These are phyloP conservation scores for Aspergillus fijiensis DNA, from an alignment of 2,329 filamentous ascomycete species.

Conservation along the genomic window DNA sequence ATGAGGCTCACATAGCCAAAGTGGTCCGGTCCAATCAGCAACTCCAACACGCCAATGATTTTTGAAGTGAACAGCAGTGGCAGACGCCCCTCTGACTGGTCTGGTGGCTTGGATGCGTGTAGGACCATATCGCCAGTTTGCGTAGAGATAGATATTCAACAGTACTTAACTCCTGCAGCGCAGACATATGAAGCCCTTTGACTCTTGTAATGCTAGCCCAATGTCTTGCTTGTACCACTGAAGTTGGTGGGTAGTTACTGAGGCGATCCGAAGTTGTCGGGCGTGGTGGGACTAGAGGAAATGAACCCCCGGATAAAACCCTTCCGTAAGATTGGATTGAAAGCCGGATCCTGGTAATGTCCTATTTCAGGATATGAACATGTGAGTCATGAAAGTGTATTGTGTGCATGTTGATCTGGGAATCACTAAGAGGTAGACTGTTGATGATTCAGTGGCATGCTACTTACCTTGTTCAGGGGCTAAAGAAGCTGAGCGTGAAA, in stretches of 20 bases:
- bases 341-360: neutral
- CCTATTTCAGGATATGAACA: neutral
- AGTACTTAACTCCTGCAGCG: too few species aligned
- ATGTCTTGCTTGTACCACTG: neutral
- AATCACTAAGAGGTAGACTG: neutral
- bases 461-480: neutral
- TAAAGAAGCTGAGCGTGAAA: neutral
- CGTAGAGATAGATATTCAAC: too few species aligned
- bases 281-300: neutral
- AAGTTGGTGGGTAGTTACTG: neutral
- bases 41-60: neutral
- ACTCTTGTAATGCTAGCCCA: neutral
- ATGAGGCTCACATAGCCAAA: neutral
- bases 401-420: neutral
- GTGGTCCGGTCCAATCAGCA: neutral
- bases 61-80: too few species aligned
- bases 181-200: too few species aligned
- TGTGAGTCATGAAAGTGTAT: neutral
- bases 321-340: neutral
- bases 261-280: neutral
- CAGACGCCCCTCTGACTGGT: too few species aligned
- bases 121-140: too few species aligned
- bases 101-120: too few species aligned
- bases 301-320: neutral
- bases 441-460: neutral